Evolutionary conservation across 108 stramenopile genomes (phyloP).

Genomic region (Mayamaea pseudoterrestris): DNA sequence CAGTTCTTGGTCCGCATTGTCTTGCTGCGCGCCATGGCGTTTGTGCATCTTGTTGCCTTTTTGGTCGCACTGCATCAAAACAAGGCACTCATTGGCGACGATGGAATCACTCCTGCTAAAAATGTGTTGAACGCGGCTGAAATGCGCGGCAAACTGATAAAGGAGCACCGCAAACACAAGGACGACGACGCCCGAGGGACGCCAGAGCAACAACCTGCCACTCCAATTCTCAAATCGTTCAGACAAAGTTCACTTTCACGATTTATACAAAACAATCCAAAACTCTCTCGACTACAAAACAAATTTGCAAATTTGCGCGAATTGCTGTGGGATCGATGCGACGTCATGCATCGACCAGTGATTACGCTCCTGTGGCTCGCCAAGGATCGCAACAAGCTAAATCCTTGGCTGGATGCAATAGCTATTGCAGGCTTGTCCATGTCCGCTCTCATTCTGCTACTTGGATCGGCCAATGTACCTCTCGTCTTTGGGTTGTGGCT

Average conservation of each 20-base stretch:
- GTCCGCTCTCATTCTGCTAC: constrained; percentile 17
- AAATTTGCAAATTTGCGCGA: too few species aligned
- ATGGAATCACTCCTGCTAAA: constrained; percentile 42
- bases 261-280: not conserved
- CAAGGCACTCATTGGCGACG: constrained; percentile 47
- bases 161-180: constrained; percentile 17
- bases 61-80: constrained; percentile 44
- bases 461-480: constrained; percentile 50
- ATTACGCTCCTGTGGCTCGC: constrained; percentile 42
- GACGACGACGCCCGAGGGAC: constrained; percentile 7
- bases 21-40: constrained; percentile 45
- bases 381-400: constrained; percentile 16
- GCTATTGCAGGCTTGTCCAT: constrained; percentile 31
- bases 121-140: constrained; percentile 22
- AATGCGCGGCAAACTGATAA: constrained; percentile 14
- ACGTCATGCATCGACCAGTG: constrained; percentile 30
- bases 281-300: not conserved
- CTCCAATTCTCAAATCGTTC: not conserved
- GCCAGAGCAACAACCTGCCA: not conserved
- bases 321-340: constrained; percentile 35
- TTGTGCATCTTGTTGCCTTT: constrained; percentile 49
- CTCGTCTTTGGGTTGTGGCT: constrained; percentile 40
- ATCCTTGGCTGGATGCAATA: constrained; percentile 51
- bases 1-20: constrained; percentile 35
- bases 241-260: not conserved